Evolutionary conservation across 805 yeast species (phyloP), one percentile per base, ranked within the genome.

Genomic region (Wickerhamiella slavikovae): DNA sequence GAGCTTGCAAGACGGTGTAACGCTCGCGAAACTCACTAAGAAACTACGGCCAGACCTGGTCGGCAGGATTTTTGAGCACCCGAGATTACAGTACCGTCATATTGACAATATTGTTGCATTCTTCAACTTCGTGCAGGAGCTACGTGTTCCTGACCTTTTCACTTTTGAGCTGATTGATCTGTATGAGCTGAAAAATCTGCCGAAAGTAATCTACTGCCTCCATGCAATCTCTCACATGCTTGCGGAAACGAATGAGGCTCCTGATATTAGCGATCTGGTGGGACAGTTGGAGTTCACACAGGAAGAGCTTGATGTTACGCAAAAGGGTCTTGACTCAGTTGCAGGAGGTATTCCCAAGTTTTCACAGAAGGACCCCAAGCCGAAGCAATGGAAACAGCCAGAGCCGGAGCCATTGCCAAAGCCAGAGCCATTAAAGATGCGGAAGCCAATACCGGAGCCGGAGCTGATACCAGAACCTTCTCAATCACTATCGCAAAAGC

Each of bases 31-130:
- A 44, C 51, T 85, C 24, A 71, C 92, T 6, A 66, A 68, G 40
- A 63, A 58, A 2, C 69, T 89, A 31, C 67, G 74, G 27, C 85
- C 94, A 0, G 61, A 66, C 0, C 54, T 65, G 30, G 70, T 70
- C 28, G 55, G 58, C 39, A 49, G 66, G 48, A 57, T 61, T 11
- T 69, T 68, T 22, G 54, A 65, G 42, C 68, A 68, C 28, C 64
- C 63, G 40, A 76, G 58, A 38, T 59, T 83, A 23, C 83, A 80
- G 47, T 89, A 79, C 57, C 70, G 76, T 37, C 93, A 80, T 49
- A 79, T 93, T 0, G 95, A 89, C 46, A 89, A 89, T 47, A 85
- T 89, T 45, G 79, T 80, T 42, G 60, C 70, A 15, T 83, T 85
- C 48, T 73, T 85, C 47, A 38, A 42, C 13, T 65, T 85, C 32